Percentiles rank a stretch among this genome's conserved stretches.
Evolutionary conservation across 306 rosid species (phyloP).

Genomic region (Lagenaria siceraria): DNA sequence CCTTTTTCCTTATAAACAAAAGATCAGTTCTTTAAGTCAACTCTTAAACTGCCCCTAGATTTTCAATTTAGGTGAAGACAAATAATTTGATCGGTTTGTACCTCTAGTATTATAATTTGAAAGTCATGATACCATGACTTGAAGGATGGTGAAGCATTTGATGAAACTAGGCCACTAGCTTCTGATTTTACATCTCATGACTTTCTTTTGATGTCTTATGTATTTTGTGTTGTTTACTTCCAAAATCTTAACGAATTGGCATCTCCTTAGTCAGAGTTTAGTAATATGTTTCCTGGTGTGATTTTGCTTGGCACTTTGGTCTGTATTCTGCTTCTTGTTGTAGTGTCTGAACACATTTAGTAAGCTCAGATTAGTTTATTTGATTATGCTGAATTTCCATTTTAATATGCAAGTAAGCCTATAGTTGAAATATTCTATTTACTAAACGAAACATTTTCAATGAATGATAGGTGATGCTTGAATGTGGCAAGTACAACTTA

Average conservation of each 20-base stretch:
- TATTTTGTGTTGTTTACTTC: background rate
- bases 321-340: background rate
- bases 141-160: background rate
- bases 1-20: background rate
- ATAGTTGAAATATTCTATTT: background rate
- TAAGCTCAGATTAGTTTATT: background rate
- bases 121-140: background rate
- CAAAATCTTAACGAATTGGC: background rate
- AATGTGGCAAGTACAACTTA: conserved; percentile 83
- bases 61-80: background rate
- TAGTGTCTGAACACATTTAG: background rate
- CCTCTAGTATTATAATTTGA: background rate
- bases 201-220: background rate
- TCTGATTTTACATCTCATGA: background rate
- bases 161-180: background rate
- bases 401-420: background rate
- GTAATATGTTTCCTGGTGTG: background rate
- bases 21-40: background rate
- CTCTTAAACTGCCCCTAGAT: background rate
- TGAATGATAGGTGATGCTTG: conserved; percentile 73
- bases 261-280: background rate
- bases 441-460: background rate
- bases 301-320: background rate
- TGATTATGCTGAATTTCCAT: background rate
- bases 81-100: background rate